Base-by-base conservation (phyloP, 345 rosid genomes). In the Eucalyptus grandis region DNA sequence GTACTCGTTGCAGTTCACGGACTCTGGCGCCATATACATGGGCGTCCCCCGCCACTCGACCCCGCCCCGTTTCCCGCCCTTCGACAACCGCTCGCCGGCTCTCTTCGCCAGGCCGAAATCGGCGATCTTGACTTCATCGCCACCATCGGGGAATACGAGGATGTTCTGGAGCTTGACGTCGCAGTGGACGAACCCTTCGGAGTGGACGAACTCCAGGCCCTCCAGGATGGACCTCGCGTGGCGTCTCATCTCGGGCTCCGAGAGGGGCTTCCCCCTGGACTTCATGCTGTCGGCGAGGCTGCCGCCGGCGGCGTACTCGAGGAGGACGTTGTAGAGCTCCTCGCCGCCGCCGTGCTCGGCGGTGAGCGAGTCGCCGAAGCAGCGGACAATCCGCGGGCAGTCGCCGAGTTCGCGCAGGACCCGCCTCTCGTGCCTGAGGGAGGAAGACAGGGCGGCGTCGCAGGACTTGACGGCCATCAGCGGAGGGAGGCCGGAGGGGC, bases 31-130 rank as follows among this genome's bases (percentile, higher is more conserved):
- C 94, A 96, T 91, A 86, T 95, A 96, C 88, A 96, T 88, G 62
- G 96, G 96, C 49, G 99, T 97, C 5, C 99, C 99, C 87, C 97
- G 87, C 88, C 94, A 91, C 93, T 93, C 89, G 54, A 90, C 67
- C 22, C 77, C 80, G 3, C 86, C 87, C 44, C 46, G 87, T 40
- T 40, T 87, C 46, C 43, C 14, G 47, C 58, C n/a, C 47, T 77
- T 77, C 27, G 47, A 43, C 27, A 19, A 19, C 83, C 83, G 83
- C 27, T 37, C 47, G 14, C 82, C 93, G 37, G 87, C 89, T 69
- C 90, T 94, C 94, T 90, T 96, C 15, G 99, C 94, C 83, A 96
- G 90, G 49, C 99, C 99, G 27, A 96, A 97, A 90, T 97, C 99
- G 7, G 97, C 95, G 21, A 96, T 94, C 91, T 95, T 96, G 69